Evolutionary conservation across 768 basidiomycete genomes (phyloP).

Genomic region (Cyathus striatus): DNA sequence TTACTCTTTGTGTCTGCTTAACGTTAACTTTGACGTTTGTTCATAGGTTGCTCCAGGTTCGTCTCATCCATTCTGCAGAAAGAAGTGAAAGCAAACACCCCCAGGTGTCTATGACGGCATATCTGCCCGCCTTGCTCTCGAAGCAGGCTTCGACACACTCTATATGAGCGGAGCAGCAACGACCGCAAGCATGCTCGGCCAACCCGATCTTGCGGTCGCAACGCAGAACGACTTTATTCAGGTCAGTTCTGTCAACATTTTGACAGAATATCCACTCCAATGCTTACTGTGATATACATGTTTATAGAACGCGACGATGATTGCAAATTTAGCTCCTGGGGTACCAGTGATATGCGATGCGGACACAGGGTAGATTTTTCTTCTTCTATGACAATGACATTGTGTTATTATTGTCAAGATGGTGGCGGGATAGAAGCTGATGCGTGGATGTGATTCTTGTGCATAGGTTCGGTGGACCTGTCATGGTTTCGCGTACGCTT

Average conservation of each 20-base stretch:
- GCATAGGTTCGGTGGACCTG: constrained; percentile 45
- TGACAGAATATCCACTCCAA: constrained; percentile 1
- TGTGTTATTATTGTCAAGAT: too few species aligned
- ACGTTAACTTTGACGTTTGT: background rate
- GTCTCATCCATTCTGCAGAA: background rate
- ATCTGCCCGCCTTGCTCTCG: constrained; percentile 45
- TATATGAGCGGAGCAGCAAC: constrained; percentile 50
- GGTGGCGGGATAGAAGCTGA: too few species aligned
- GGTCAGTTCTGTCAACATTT: constrained; percentile 12
- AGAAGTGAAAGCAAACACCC: background rate
- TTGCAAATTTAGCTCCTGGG: constrained; percentile 40
- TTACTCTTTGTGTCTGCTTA: background rate
- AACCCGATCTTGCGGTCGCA: constrained; percentile 51
- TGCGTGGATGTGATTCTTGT: background rate
- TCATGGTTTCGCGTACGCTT: constrained; percentile 50
- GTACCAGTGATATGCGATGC: constrained; percentile 51
- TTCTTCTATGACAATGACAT: too few species aligned
- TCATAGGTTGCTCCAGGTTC: constrained; percentile 3
- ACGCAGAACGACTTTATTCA: constrained; percentile 51
- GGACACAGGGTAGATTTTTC: constrained; percentile 40
- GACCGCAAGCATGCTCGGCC: constrained; percentile 49
- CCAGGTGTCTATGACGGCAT: constrained; percentile 45
- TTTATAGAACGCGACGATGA: constrained; percentile 38
- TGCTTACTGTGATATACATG: constrained; percentile 2
- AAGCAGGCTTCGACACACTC: constrained; percentile 45